These are phyloP conservation scores for Baffinella frigidus DNA, from an alignment of 208 protist genomes.

Conservation along the genomic window DNA sequence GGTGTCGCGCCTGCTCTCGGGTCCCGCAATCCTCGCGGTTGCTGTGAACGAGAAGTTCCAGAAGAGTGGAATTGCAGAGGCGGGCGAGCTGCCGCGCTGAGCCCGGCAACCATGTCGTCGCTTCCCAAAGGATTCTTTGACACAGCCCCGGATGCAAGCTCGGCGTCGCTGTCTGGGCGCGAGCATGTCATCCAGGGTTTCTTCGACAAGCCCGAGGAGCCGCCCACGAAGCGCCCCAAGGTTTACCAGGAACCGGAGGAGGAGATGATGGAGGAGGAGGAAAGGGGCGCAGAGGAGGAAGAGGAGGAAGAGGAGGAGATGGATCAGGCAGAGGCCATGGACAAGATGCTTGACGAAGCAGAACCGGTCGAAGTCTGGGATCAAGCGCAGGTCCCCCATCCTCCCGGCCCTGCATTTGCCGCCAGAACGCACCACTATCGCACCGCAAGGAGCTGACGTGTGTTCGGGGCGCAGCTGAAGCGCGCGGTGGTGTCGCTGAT, in stretches of 20 bases:
- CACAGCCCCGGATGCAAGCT: no score
- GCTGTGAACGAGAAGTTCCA: no score
- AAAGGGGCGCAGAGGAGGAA: not conserved
- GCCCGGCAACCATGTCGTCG: no score
- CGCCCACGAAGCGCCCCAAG: not conserved
- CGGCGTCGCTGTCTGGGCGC: constrained; percentile 13
- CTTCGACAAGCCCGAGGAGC: constrained; percentile 25
- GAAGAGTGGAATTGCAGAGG: no score
- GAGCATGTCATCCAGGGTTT: constrained; percentile 37
- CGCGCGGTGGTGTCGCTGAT: not conserved
- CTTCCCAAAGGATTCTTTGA: no score
- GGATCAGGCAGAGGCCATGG: not conserved
- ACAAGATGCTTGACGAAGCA: constrained; percentile 59
- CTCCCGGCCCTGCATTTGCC: not conserved
- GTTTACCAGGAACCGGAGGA: not conserved
- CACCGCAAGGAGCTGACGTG: not conserved
- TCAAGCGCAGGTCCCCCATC: not conserved
- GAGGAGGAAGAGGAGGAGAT: constrained; percentile 12
- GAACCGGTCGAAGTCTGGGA: constrained; percentile 43
- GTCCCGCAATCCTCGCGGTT: no score
- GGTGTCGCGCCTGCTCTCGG: no score
- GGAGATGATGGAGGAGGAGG: not conserved
- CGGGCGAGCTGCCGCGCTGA: no score
- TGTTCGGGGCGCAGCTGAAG: not conserved
- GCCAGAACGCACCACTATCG: not conserved